Base-by-base conservation (phyloP, 176 grass and related monocot species). In the Eragrostis curvula region DNA sequence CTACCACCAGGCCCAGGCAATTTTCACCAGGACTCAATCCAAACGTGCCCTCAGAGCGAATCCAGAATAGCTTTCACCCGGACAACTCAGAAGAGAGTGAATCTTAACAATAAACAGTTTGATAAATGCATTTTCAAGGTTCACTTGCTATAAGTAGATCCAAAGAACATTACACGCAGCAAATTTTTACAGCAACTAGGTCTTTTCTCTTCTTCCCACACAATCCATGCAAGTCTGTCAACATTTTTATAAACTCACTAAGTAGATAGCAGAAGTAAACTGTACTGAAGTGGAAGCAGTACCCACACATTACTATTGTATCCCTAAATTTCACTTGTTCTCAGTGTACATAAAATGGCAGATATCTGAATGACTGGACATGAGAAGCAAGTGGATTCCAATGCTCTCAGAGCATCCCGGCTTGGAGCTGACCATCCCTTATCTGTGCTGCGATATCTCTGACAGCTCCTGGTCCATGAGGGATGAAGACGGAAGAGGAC, bases 401-500 rank as follows among this genome's bases (percentile, higher is more conserved):
- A 7, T 20, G 46, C 49, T 51, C 67, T 72, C 71, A 86, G 21
- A 86, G 0, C 49, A 90, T 48, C 18, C 18, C 83, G 14, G 79
- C 86, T 73, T 91, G 94, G 32, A 97, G 88, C 55, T 85, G 86
- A 42, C 94, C 94, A 82, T 97, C 94, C 56, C 94, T 86, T 43
- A 97, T 91, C 83, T 97, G 94, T 0, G 88, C 7, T 20, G 94
- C 86, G 3, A 93, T 83, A 27, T 97, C 94, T 71, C 62, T 89
- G 16, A 97, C 94, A 18, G 86, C 94, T 4, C 88, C 94, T 32
- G 94, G 91, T 2, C 94, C 94, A 52, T 97, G 94, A 18, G 91
- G 94, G 67, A 97, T 91, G 72, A 97, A 97, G 39, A 97, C 90
- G 0, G 88, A 74, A 23, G 94, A 91, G 45, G 90, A 89, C 74